Conservation (phyloP, 805 yeast genomes). For the Starmerella stigmatis region DNA sequence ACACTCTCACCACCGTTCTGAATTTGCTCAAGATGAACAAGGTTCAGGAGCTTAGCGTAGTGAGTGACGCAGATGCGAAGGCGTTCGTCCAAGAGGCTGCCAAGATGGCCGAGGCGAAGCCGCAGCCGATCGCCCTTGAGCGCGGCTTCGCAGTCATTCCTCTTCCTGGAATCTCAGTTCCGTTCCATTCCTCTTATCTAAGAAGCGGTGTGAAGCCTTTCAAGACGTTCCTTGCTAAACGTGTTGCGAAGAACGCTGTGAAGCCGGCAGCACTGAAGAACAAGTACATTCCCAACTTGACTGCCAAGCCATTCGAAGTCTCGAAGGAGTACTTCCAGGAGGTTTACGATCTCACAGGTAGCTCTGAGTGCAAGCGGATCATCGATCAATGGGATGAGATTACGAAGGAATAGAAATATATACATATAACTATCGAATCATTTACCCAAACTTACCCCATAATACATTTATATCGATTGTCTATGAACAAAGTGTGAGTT, state of each 20-base stretch:
- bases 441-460: too few relatives aligned
- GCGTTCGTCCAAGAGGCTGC: constrained; percentile 84
- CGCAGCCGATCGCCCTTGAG: constrained; percentile 93
- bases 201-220: constrained; percentile 98
- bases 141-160: constrained; percentile 99
- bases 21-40: constrained; percentile 90
- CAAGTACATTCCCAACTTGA: constrained; percentile 96
- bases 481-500: too few relatives aligned
- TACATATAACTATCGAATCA: neutral
- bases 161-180: constrained; percentile 97
- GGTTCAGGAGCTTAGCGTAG: constrained; percentile 69
- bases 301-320: constrained; percentile 93
- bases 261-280: constrained; percentile 88
- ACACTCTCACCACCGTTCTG: constrained; percentile 83
- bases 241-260: constrained; percentile 87
- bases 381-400: constrained; percentile 90
- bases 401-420: constrained; percentile 31
- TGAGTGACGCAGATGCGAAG: constrained; percentile 78
- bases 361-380: constrained; percentile 80
- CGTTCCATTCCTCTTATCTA: constrained; percentile 98
- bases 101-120: constrained; percentile 69
- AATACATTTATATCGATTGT: too few relatives aligned
- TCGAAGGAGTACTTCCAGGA: constrained; percentile 96
- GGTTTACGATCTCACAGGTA: constrained; percentile 82
- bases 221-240: constrained; percentile 93